Evolutionary conservation across 345 rosid species (phyloP), one percentile per base, ranked within the genome.

Genomic region (Dipteronia sinensis): DNA sequence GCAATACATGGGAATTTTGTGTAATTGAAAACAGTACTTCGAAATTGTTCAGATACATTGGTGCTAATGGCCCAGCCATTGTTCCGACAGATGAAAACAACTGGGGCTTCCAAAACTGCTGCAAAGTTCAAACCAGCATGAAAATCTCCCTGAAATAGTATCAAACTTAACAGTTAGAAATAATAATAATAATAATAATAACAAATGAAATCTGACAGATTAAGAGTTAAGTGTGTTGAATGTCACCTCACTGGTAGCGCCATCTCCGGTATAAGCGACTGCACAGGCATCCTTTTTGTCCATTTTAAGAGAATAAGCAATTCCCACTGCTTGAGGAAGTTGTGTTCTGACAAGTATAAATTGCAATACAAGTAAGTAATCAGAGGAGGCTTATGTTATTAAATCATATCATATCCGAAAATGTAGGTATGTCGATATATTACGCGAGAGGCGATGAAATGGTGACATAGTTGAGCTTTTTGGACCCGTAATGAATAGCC

Each of bases 31-130:
- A 76, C 13, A 59, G 7, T 91, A 93, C 96, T 93, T 85, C 93
- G 83, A 71, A 90, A 93, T 70, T 93, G 98, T 78, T 93, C 94
- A 17, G 88, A 85, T 66, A 85, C 72, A 27, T 85, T 87, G 55
- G 98, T 93, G 67, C 98, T 93, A 71, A 93, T 93, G 19, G 98
- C 98, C 94, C 96, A 93, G 75, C 98, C 96, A 69, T 91, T 93
- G 89, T 93, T 93, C 7, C 98, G 88, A 72, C 98, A 93, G 69
- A 93, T 72, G 70, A 91, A 91, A 63, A 93, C 76, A 0, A 93
- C 90, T 0, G 98, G 98, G 53, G 94, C 89, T 75, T 90, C 93
- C 87, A 80, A 71, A 1, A 93, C 98, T 3, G 98, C 96, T 66
- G 94, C 98, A n/a, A 91, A 93, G 84, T 93, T 93, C 85, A 93